These are phyloP conservation scores for Podosphaera leucotricha DNA, from an alignment of 2,329 filamentous ascomycete species.

Conservation along the genomic window DNA sequence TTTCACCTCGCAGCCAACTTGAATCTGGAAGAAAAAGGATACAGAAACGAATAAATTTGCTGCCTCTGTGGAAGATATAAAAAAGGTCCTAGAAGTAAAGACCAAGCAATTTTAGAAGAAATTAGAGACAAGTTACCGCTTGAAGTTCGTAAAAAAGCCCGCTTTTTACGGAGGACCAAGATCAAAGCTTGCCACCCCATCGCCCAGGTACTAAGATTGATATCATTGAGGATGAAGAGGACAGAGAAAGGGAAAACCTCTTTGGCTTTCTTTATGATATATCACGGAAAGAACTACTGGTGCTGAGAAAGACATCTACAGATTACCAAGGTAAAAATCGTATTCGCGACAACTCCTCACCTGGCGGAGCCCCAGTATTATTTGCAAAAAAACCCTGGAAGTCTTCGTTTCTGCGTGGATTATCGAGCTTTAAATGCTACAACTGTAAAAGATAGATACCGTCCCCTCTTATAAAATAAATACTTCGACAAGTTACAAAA, in stretches of 20 bases:
- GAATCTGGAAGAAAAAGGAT: not conserved
- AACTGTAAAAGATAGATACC: not conserved
- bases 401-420: not conserved
- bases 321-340: not conserved
- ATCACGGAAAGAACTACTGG: not conserved
- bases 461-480: not conserved
- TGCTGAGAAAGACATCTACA: not conserved
- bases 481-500: not conserved
- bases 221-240: not conserved
- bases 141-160: no score
- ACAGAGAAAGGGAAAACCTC: not conserved
- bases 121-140: no score
- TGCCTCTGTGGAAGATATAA: no score
- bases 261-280: not conserved
- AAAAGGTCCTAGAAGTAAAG: no score
- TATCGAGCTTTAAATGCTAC: not conserved
- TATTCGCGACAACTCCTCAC: not conserved
- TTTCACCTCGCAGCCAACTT: not conserved
- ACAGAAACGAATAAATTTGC: no score
- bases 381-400: no score
- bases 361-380: not conserved
- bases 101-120: no score
- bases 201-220: not conserved
- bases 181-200: not conserved
- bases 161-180: not conserved